Percentiles rank a stretch among this genome's conserved stretches.
Conservation (phyloP, 2,329 filamentous ascomycete genomes). For the Clathrospora elynae region DNA sequence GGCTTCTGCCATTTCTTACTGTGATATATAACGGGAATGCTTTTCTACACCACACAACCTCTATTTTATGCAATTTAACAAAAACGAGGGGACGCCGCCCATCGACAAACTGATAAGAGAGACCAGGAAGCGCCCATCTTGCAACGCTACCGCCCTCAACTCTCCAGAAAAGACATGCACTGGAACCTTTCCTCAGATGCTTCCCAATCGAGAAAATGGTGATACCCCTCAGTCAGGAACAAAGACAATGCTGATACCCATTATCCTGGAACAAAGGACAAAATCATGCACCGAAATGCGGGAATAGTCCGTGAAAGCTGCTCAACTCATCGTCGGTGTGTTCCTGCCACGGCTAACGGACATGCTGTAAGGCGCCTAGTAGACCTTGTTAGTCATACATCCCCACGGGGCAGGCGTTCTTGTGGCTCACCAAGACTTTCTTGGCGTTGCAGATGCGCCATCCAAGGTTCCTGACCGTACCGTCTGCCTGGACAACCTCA, state of each 20-base stretch:
- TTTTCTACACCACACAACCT: too few relatives aligned
- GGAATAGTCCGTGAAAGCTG: not conserved
- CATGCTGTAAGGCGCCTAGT: slow-evolving; percentile 57
- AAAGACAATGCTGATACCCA: slow-evolving; percentile 5
- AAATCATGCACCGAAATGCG: not conserved
- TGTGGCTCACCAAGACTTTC: slow-evolving; percentile 77
- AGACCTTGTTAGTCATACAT: slow-evolving; percentile 7
- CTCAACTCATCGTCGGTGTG: slow-evolving; percentile 38
- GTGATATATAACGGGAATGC: too few relatives aligned
- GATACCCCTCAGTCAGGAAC: slow-evolving; percentile 2
- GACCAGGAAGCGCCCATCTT: too few relatives aligned
- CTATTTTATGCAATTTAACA: too few relatives aligned
- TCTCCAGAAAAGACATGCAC: slow-evolving; percentile 1
- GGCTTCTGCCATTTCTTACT: too few relatives aligned
- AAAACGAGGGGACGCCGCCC: too few relatives aligned
- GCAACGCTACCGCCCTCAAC: too few relatives aligned
- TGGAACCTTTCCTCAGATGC: not conserved
- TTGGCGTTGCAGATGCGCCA: slow-evolving; percentile 97
- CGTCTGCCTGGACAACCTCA: slow-evolving; percentile 89
- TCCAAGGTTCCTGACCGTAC: slow-evolving; percentile 85
- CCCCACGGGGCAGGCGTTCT: not conserved
- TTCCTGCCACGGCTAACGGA: slow-evolving; percentile 50
- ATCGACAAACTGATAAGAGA: too few relatives aligned
- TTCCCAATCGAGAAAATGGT: not conserved
- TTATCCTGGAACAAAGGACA: slow-evolving; percentile 4